Percentiles rank a stretch among this genome's conserved stretches.
These are phyloP conservation scores for Cryptosporidium tyzzeri DNA, from an alignment of 169 alveolate species.

Conservation along the genomic window DNA sequence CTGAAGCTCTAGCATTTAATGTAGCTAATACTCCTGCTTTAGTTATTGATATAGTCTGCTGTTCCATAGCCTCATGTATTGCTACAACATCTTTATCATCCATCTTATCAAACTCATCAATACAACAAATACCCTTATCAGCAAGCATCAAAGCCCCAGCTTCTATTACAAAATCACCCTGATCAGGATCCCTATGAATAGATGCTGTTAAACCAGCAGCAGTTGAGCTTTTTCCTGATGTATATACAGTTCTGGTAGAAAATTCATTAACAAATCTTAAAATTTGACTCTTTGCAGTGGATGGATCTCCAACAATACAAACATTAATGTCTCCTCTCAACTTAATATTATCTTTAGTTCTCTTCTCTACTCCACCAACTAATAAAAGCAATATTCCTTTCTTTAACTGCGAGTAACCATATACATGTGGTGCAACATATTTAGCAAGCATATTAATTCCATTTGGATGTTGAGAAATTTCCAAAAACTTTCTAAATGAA, in stretches of 20 bases:
- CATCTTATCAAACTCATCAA: constrained; percentile 98
- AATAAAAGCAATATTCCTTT: constrained; percentile 95
- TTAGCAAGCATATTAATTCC: constrained; percentile 88
- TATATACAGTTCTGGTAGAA: constrained; percentile 94
- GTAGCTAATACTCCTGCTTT: constrained; percentile 99
- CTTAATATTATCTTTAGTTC: constrained; percentile 92
- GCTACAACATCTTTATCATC: constrained; percentile 96
- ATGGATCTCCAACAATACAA: constrained; percentile 98
- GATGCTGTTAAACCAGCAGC: constrained; percentile 98
- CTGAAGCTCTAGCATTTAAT: constrained; percentile 97
- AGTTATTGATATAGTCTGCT: constrained; percentile 96
- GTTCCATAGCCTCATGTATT: constrained; percentile 99
- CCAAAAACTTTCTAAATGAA: constrained; percentile 81
- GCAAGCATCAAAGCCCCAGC: constrained; percentile 99
- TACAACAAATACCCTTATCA: constrained; percentile 97
- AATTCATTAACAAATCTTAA: constrained; percentile 92
- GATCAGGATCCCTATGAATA: constrained; percentile 96
- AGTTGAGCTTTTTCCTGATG: constrained; percentile 96
- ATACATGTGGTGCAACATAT: constrained; percentile 95
- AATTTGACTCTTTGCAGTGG: constrained; percentile 97
- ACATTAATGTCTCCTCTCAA: constrained; percentile 96
- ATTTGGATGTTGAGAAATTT: constrained; percentile 83
- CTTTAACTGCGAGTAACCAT: constrained; percentile 95
- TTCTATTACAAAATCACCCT: constrained; percentile 96
- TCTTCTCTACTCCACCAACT: constrained; percentile 97